These are phyloP conservation scores for Protea cynaroides DNA, from an alignment of 164 flowering plant genomes.

Conservation along the genomic window DNA sequence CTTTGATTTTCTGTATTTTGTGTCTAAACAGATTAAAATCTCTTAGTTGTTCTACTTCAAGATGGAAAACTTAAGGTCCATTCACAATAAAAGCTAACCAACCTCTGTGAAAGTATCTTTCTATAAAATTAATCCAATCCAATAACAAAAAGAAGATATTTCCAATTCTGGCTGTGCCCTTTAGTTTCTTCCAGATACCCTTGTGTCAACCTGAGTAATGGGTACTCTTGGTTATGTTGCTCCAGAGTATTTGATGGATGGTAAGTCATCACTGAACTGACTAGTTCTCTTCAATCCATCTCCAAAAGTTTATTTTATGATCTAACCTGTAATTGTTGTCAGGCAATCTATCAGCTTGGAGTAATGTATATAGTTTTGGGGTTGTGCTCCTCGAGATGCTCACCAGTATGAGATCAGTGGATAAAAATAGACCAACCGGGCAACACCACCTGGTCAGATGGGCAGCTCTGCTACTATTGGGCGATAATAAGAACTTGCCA, in stretches of 20 bases:
- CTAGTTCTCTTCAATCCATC: background rate
- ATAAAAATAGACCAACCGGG: slow-evolving; percentile 79
- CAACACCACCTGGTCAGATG: slow-evolving; percentile 92
- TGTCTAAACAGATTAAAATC: too few species aligned
- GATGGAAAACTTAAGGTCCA: too few species aligned
- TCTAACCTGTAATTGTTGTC: slow-evolving; percentile 10
- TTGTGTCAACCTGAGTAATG: slow-evolving; percentile 92
- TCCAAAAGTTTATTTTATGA: background rate
- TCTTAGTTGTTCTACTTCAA: too few species aligned
- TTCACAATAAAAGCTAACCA: too few species aligned
- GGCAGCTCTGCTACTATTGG: slow-evolving; percentile 84
- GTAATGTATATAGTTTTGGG: slow-evolving; percentile 94
- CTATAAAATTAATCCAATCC: too few species aligned
- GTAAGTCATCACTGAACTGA: slow-evolving; percentile 33
- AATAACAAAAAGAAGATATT: too few species aligned
- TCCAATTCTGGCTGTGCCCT: too few species aligned
- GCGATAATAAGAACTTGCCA: slow-evolving; percentile 57
- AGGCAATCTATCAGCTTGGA: slow-evolving; percentile 89
- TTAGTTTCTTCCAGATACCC: slow-evolving; percentile 38
- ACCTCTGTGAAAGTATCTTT: too few species aligned
- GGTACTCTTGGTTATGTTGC: slow-evolving; percentile 98
- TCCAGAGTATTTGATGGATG: slow-evolving; percentile 93
- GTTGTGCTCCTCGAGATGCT: slow-evolving; percentile 95
- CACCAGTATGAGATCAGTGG: slow-evolving; percentile 79
- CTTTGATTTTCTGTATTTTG: too few species aligned